Conservation (phyloP, 805 yeast genomes). For the Lachancea quebecensis region DNA sequence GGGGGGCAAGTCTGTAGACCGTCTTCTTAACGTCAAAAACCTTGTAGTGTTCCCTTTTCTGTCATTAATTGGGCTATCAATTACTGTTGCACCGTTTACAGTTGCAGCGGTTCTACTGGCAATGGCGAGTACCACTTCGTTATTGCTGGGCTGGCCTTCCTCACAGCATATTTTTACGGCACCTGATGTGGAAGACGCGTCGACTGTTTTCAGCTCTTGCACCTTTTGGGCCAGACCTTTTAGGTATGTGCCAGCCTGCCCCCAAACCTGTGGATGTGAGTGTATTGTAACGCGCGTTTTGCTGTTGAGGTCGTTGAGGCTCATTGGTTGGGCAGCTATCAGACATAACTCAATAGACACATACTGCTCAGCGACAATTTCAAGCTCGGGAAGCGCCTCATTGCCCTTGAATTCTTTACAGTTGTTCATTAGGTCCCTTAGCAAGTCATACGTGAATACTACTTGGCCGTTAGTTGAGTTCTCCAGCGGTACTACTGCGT, state of each 20-base stretch:
- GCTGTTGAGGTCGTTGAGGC: conserved; percentile 29
- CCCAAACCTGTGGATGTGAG: conserved; percentile 98
- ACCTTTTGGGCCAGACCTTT: conserved; percentile 29
- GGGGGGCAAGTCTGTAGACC: conserved; percentile 11
- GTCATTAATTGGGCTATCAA: conserved; percentile 60
- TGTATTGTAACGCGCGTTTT: conserved; percentile 49
- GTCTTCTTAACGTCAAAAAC: conserved; percentile 59
- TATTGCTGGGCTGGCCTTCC: conserved; percentile 19
- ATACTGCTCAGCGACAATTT: conserved; percentile 68
- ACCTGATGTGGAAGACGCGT: conserved; percentile 71
- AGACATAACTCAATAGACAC: conserved; percentile 80
- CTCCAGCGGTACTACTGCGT: conserved; percentile 82
- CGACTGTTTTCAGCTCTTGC: conserved; percentile 44
- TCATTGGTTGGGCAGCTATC: conserved; percentile 37
- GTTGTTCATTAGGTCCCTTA: conserved; percentile 52
- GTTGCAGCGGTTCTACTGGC: conserved; percentile 64
- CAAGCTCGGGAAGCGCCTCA: conserved; percentile 34
- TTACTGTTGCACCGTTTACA: conserved; percentile 50
- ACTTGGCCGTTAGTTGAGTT: conserved; percentile 96
- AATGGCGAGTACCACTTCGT: conserved; percentile 49
- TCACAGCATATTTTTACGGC: conserved; percentile 64
- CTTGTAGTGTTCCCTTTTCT: conserved; percentile 73
- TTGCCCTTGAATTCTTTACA: conserved; percentile 7
- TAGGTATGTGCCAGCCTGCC: conserved; percentile 67
- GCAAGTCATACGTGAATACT: conserved; percentile 71